These are phyloP conservation scores for Trametes villosa DNA, from an alignment of 768 basidiomycete species.

Conservation along the genomic window DNA sequence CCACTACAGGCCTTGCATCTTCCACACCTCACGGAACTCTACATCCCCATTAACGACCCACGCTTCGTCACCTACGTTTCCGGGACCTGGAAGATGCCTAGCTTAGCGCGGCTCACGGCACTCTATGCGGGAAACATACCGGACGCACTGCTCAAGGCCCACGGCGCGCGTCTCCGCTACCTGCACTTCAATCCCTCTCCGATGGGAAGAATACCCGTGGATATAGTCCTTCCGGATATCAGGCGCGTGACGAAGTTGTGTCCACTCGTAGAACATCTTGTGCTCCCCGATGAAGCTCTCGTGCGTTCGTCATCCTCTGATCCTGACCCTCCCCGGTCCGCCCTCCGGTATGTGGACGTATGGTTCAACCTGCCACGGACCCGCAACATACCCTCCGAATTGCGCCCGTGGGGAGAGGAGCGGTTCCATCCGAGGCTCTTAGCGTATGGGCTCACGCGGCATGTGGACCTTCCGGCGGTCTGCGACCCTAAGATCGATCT, in stretches of 20 bases:
- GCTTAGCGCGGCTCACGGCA: slow-evolving; percentile 3
- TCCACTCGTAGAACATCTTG: slow-evolving; percentile 8
- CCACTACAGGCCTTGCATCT: background rate
- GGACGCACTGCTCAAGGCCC: background rate
- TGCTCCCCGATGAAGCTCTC: too few relatives aligned
- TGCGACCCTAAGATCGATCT: too few relatives aligned
- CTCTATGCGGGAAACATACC: background rate
- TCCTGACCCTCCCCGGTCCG: background rate
- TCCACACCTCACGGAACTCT: background rate
- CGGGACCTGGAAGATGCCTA: background rate
- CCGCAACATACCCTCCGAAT: too few relatives aligned
- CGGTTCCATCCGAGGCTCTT: too few relatives aligned
- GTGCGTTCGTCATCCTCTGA: too few relatives aligned
- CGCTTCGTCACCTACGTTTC: background rate
- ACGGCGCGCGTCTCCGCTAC: slow-evolving; percentile 7
- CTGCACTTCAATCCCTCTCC: slow-evolving; percentile 9
- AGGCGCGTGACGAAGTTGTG: background rate
- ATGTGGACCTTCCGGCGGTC: too few relatives aligned
- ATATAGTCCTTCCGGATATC: too few relatives aligned
- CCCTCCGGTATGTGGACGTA: background rate
- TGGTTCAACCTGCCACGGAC: too few relatives aligned
- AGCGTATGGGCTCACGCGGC: too few relatives aligned
- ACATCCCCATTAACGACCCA: background rate
- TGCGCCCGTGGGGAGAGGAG: too few relatives aligned
- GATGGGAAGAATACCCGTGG: too few relatives aligned